These are phyloP conservation scores for Pichia deserticola DNA, from an alignment of 805 yeast species.

Conservation along the genomic window DNA sequence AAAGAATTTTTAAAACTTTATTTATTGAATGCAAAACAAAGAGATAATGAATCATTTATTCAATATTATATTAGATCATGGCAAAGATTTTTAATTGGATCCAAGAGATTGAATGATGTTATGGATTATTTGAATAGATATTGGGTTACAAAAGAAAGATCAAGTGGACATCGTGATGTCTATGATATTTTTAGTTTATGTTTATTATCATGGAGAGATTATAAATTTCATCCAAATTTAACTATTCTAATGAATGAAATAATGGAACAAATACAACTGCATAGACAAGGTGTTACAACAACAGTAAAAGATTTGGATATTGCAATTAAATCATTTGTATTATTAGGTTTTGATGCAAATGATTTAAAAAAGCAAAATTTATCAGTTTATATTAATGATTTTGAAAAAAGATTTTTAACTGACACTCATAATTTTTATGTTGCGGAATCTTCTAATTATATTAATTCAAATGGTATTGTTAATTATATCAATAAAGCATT, in stretches of 20 bases:
- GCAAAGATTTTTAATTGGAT: conserved; percentile 86
- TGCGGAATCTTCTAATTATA: conserved; percentile 58
- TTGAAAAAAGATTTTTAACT: conserved; percentile 70
- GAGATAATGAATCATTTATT: conserved; percentile 58
- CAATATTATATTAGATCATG: conserved; percentile 82
- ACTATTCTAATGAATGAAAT: conserved; percentile 59
- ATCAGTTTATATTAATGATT: conserved; percentile 70
- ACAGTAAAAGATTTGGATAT: conserved; percentile 58
- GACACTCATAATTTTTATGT: conserved; percentile 61
- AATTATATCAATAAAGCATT: conserved; percentile 88
- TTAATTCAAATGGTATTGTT: conserved; percentile 72
- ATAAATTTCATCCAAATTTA: conserved; percentile 65
- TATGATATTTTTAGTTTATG: conserved; percentile 89
- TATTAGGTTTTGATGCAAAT: conserved; percentile 83
- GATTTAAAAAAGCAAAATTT: conserved; percentile 82
- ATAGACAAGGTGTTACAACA: conserved; percentile 71
- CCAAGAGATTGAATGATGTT: conserved; percentile 84
- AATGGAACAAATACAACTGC: conserved; percentile 65
- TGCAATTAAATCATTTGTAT: conserved; percentile 81
- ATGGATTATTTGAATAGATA: conserved; percentile 94
- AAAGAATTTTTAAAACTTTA: conserved; percentile 59
- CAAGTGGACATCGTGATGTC: conserved; percentile 84
- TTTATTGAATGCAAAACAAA: conserved; percentile 41
- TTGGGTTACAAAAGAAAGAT: conserved; percentile 95
- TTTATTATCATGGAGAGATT: conserved; percentile 78